phyloP scores from a whole-genome alignment of 2,329 filamentous ascomycete genomes.

The Helotiales sp. region DNA sequence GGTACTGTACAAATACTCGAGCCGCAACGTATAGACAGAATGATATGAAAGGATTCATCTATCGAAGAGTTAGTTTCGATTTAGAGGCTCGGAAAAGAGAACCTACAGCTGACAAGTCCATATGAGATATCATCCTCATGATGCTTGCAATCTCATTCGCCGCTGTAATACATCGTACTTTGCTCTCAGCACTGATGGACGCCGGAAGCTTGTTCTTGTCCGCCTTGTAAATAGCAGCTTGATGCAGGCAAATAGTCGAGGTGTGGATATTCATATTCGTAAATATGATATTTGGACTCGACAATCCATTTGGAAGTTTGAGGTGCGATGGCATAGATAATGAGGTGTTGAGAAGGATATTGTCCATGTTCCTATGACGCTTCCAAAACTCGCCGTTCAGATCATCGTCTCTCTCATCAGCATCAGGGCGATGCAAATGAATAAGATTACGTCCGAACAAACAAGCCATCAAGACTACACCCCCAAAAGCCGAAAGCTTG shows the following conservation, averaged over 20 bases:
- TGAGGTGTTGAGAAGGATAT: constrained; percentile 83
- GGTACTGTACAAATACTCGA: constrained; percentile 90
- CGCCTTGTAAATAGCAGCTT: constrained; percentile 96
- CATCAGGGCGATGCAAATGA: constrained; percentile 84
- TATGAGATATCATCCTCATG: constrained; percentile 91
- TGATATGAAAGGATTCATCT: constrained; percentile 95
- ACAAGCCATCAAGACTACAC: constrained; percentile 81
- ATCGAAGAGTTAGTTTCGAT: constrained; percentile 9
- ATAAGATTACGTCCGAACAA: constrained; percentile 89
- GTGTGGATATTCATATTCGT: constrained; percentile 97
- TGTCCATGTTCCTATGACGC: constrained; percentile 85
- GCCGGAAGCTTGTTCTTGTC: constrained; percentile 81
- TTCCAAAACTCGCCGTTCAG: constrained; percentile 96
- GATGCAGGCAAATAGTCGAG: constrained; percentile 94
- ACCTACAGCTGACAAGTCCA: constrained; percentile 79
- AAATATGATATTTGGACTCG: constrained; percentile 84
- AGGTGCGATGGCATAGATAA: constrained; percentile 79
- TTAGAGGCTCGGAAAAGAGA: background rate
- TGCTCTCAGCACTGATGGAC: constrained; percentile 83
- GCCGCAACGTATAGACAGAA: constrained; percentile 97
- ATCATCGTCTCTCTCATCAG: constrained; percentile 80
- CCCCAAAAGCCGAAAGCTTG: constrained; percentile 75
- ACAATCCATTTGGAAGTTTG: constrained; percentile 73
- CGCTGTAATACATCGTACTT: constrained; percentile 87
- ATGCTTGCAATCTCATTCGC: constrained; percentile 92